A percentile compares a stretch with the other conserved stretches of the same genome.
Evolutionary conservation across 768 basidiomycete species (phyloP).

Genomic region (Kwoniella dejecticola): DNA sequence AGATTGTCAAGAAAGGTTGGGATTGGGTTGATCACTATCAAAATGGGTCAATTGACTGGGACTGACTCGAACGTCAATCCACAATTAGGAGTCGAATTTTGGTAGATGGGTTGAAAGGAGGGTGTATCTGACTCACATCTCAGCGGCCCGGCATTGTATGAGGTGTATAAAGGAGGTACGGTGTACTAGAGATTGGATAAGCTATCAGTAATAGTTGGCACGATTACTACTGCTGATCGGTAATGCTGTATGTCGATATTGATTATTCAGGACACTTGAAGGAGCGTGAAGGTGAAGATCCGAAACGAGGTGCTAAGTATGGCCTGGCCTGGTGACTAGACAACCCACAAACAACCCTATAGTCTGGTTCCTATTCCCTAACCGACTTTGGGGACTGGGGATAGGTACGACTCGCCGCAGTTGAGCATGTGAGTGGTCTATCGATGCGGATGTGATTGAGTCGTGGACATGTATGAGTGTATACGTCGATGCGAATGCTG

Average conservation of each 20-base stretch:
- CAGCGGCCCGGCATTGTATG: neutral
- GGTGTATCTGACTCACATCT: constrained; percentile 8
- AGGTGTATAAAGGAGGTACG: constrained; percentile 11
- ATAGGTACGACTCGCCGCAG: too few relatives aligned
- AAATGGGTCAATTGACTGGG: too few relatives aligned
- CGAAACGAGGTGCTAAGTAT: constrained; percentile 3
- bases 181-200: too few relatives aligned
- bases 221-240: neutral
- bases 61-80: neutral
- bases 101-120: constrained; percentile 8
- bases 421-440: too few relatives aligned
- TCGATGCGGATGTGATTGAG: too few relatives aligned
- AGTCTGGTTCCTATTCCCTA: constrained; percentile 2
- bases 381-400: too few relatives aligned
- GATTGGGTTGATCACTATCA: too few relatives aligned
- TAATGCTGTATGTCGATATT: neutral
- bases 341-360: too few relatives aligned
- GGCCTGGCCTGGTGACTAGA: neutral
- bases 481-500: too few relatives aligned
- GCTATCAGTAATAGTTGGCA: neutral
- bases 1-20: too few relatives aligned
- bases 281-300: neutral
- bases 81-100: constrained; percentile 2
- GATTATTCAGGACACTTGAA: neutral
- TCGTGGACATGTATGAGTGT: too few relatives aligned